phyloP scores from a whole-genome alignment of 805 yeast species.

The Kluyveromyces nonfermentans region DNA sequence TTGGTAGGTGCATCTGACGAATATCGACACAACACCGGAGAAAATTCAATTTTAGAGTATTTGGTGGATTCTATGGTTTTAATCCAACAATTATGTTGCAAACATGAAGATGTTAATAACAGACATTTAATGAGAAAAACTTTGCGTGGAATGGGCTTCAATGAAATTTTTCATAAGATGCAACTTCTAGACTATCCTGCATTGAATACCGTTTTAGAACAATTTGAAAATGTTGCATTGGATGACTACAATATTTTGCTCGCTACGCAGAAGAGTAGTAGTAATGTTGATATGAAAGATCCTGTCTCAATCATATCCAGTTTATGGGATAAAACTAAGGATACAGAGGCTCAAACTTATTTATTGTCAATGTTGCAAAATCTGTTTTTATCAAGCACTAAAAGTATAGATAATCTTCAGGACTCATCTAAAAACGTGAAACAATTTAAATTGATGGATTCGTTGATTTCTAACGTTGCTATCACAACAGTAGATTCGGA shows the following conservation, averaged over 20 bases:
- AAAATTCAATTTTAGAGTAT: conserved; percentile 33
- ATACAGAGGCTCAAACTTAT: conserved; percentile 42
- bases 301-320: conserved; percentile 63
- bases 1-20: conserved; percentile 90
- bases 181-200: conserved; percentile 50
- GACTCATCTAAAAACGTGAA: conserved; percentile 25
- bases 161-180: conserved; percentile 35
- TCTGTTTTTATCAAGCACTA: conserved; percentile 24
- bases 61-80: conserved; percentile 25
- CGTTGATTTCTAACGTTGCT: conserved; percentile 58
- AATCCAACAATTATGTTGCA: conserved; percentile 24
- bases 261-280: conserved; percentile 14
- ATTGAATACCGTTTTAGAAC: conserved; percentile 57
- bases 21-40: conserved; percentile 37
- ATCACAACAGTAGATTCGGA: conserved; percentile 45
- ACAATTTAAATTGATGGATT: conserved; percentile 50
- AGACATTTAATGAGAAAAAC: conserved; percentile 26
- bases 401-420: conserved; percentile 13
- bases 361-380: conserved; percentile 41
- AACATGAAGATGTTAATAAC: conserved; percentile 23
- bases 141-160: conserved; percentile 25
- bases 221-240: conserved; percentile 40
- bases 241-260: conserved; percentile 27
- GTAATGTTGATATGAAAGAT: conserved; percentile 39
- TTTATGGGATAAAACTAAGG: conserved; percentile 38